Base-by-base conservation (phyloP, 257 asterid species). In the Anisodus acutangulus region DNA sequence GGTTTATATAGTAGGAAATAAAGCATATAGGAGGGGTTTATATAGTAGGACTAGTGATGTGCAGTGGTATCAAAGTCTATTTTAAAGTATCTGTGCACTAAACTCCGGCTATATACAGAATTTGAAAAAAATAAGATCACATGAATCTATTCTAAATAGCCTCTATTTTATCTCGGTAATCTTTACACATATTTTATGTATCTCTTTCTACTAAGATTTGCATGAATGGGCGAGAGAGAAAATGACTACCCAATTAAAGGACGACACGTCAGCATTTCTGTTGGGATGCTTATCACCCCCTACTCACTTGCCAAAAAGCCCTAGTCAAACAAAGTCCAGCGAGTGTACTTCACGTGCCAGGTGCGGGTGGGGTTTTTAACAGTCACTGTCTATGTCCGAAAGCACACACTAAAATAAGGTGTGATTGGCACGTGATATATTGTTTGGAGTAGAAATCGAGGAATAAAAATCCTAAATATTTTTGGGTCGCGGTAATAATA, bases 381-480 rank as follows among this genome's bases (percentile, higher is more conserved):
- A 41, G 45, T 41, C 4, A 41, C 45, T 41, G 45, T 41, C 6
- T 41, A 3, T 41, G 45, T 41, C 9, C 53, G 9, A 47, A 47
- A 7, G 53, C 53, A 47, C 9, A 72, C 82, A 55, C 71, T 78
- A 12, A 12, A 53, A 19, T 3, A 59, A 17, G 9, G 4, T 41
- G 6, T 9, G 41, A 79, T 54, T 85, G 74, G 84, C 3, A 85
- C 83, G 68, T 41, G 45, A 4, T 4, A 5, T 41, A 5, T 41
- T 41, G 64, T 15, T 1, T 1, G n/a, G 57, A 2, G 3, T 3
- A 2, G 79, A 71, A 82, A 78, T 72, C 60, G 22, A 26, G 47
- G 82, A 37, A 47, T 12, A 17, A 82, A 57, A 86, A 76, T 84
- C 67, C 81, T 82, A 86, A 55, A 13, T 59, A 13, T 13, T 39